Evolutionary conservation across 202 grass and related monocot species (phyloP), one percentile per base, ranked within the genome.

Genomic region (Zizania palustris): DNA sequence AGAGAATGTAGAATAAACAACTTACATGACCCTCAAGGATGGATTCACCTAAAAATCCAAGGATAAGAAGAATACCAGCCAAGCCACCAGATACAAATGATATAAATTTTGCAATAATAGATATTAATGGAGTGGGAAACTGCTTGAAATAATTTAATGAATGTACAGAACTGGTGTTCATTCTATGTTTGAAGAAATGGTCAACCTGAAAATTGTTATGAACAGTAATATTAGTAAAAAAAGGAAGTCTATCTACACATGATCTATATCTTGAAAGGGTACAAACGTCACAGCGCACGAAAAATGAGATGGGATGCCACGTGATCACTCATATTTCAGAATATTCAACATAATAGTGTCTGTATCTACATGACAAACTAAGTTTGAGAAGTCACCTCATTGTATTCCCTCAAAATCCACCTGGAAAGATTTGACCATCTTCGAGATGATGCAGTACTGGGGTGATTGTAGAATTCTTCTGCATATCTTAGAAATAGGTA

Each of bases 11-110:
- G 20, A 36, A 53, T 20, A 49, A 57, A 63, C 36, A 40, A 80
- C 90, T 87, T 85, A 93, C 91, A 51, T 93, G 91, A 11, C 87
- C 91, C 75, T 93, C 91, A 28, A 93, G 85, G n/a, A 93, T 80
- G 56, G 91, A 90, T 85, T 93, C 91, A 69, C 82, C 91, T 1
- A 93, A 65, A 69, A 93, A 77, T 58, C 82, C 91, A 65, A 93
- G 79, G 38, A 93, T 90, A 28, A 93, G 82, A 48, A 93, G 63
- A 77, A 88, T 88, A 38, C 87, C 88, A 79, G 87, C 88, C 14
- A 93, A 86, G 36, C 88, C 91, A 36, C 91, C 88, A 83, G 82
- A 93, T 38, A 90, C 87, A 85, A 93, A 93, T 37, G 85, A 90
- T 59, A 93, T 76, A 45, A 88, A 93, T 79, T 90, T 90, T 46